Evolutionary conservation across 345 rosid species (phyloP).

Genomic region (Populus nigra): DNA sequence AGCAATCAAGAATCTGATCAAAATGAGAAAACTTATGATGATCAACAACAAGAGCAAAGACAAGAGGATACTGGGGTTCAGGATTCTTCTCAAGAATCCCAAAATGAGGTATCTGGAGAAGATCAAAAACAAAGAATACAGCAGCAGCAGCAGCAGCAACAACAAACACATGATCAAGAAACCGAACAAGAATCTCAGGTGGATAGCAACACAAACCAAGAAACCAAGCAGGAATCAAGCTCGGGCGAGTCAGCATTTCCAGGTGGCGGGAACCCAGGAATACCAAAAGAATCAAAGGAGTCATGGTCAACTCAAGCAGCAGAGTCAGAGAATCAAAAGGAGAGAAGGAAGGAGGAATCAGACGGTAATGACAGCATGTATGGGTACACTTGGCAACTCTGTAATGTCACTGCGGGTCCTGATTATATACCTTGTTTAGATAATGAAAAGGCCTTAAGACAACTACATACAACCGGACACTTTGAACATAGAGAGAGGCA

Average conservation of each 20-base stretch:
- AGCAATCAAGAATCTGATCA: conserved; percentile 18
- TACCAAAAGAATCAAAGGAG: conserved; percentile 51
- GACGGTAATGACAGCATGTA: conserved; percentile 10
- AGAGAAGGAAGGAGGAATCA: conserved; percentile 24
- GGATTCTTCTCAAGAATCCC: conserved; percentile 28
- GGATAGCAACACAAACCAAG: conserved; percentile 16
- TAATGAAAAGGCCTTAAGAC: conserved; percentile 63
- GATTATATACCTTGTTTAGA: conserved; percentile 97
- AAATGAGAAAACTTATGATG: conserved; percentile 29
- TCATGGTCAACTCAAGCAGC: conserved; percentile 29
- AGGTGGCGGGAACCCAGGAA: conserved; percentile 39
- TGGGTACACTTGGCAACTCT: conserved; percentile 55
- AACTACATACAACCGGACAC: conserved; percentile 53
- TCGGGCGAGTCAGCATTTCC: conserved; percentile 27
- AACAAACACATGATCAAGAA: background rate
- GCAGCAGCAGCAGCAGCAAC: conserved; percentile 18
- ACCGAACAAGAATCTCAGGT: background rate
- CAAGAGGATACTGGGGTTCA: conserved; percentile 52
- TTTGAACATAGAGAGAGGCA: conserved; percentile 92
- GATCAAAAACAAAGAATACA: conserved; percentile 27
- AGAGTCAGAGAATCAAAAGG: conserved; percentile 29
- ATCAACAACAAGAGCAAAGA: conserved; percentile 42
- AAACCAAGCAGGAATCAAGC: conserved; percentile 10
- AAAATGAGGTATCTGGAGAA: conserved; percentile 21
- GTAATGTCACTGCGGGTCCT: conserved; percentile 70